Evolutionary conservation across 192 early-diverging fungal species (phyloP).

Genomic region (Funneliformis geosporum): DNA sequence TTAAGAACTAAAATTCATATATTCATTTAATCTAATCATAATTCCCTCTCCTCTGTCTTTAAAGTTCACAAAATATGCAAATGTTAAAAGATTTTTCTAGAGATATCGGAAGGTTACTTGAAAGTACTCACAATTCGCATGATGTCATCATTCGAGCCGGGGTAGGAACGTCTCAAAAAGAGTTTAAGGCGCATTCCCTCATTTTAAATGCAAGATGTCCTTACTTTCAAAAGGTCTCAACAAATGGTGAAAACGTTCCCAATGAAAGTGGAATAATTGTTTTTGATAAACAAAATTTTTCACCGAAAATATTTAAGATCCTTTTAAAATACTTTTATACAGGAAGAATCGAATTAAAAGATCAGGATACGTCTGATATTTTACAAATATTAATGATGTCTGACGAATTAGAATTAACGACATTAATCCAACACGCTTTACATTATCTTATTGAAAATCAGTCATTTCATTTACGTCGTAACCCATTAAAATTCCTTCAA

Average conservation of each 20-base stretch:
- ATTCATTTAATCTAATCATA: too few species aligned
- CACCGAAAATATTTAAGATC: not conserved
- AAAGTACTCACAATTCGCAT: not conserved
- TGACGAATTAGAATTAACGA: constrained; percentile 1
- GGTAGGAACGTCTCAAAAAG: not conserved
- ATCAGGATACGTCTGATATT: not conserved
- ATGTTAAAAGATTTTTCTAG: not conserved
- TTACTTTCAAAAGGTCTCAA: not conserved
- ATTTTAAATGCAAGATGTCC: not conserved
- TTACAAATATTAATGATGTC: not conserved
- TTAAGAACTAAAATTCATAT: too few species aligned
- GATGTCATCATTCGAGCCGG: not conserved
- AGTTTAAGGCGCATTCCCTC: constrained; percentile 10
- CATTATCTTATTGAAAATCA: not conserved
- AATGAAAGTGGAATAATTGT: not conserved
- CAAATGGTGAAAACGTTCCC: not conserved
- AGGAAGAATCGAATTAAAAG: not conserved
- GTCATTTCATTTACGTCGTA: not conserved
- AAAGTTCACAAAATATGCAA: not conserved
- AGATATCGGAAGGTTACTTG: not conserved
- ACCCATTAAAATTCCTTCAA: not conserved
- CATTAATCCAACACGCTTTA: not conserved
- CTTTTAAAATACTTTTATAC: constrained; percentile 16
- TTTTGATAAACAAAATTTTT: not conserved
- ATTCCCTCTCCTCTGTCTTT: too few species aligned